Conservation (phyloP, 225 moss, liverwort and hornwort species). For the Takakia lepidozioides region DNA sequence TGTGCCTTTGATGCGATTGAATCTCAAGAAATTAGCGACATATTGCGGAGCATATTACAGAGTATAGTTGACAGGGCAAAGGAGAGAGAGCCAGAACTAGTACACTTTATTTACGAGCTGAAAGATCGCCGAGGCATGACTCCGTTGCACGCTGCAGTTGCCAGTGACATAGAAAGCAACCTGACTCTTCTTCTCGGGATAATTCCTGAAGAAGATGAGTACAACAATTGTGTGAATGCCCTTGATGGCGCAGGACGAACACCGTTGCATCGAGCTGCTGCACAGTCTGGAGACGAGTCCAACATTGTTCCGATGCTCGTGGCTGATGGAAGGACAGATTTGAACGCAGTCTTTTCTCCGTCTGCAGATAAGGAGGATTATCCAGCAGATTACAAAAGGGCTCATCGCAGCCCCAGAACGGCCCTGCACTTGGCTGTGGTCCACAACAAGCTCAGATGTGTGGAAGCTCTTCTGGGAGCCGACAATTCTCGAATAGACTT, state of each 20-base stretch:
- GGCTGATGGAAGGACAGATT: constrained; percentile 8
- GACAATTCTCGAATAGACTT: constrained; percentile 2
- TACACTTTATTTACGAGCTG: constrained; percentile 12
- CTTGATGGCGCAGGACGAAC: constrained; percentile 31
- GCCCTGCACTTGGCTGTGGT: constrained; percentile 28
- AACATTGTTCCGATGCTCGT: constrained; percentile 10
- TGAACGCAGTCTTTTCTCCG: constrained; percentile 8
- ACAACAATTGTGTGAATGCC: constrained; percentile 12
- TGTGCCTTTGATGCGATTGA: constrained; percentile 3
- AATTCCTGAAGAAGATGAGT: background rate
- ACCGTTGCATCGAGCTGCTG: constrained; percentile 15
- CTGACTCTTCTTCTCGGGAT: background rate
- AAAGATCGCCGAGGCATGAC: constrained; percentile 26
- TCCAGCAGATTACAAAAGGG: background rate
- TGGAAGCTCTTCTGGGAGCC: constrained; percentile 6
- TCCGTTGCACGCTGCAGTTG: constrained; percentile 34
- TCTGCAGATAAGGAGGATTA: no score
- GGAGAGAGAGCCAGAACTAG: background rate
- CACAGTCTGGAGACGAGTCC: constrained; percentile 5
- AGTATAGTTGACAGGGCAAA: constrained; percentile 3
- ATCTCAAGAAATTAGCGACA: constrained; percentile 1
- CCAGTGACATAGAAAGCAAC: constrained; percentile 1
- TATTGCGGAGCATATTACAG: no score
- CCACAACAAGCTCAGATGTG: constrained; percentile 8
- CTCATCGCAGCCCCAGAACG: no score